Conservation (phyloP, 2,329 filamentous ascomycete species). For the Cladosporium sphaerospermum region DNA sequence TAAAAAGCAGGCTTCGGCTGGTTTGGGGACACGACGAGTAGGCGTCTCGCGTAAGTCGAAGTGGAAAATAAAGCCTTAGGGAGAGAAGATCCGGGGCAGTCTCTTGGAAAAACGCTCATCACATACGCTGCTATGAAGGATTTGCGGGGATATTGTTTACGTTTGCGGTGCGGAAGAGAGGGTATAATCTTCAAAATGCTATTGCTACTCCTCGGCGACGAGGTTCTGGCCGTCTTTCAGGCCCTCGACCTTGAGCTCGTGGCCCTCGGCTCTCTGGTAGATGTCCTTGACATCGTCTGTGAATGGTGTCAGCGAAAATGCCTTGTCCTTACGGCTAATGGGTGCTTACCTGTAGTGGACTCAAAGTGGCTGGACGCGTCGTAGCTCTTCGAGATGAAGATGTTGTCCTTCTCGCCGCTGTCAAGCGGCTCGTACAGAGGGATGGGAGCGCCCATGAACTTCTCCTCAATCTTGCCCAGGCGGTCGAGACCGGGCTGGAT, state of each 20-base stretch:
- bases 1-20: no score
- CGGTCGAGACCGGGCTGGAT: constrained; percentile 87
- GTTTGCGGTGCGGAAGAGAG: neutral
- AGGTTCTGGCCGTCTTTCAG: constrained; percentile 70
- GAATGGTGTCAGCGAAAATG: neutral
- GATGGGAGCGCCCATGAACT: constrained; percentile 90
- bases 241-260: constrained; percentile 83
- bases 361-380: constrained; percentile 98
- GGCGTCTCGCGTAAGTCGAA: no score
- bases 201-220: constrained; percentile 54
- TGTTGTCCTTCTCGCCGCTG: constrained; percentile 75
- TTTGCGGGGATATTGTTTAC: no score
- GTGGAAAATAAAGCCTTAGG: no score
- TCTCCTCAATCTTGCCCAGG: constrained; percentile 89
- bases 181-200: constrained; percentile 3
- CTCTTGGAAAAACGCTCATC: no score
- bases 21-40: no score
- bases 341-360: constrained; percentile 60
- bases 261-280: constrained; percentile 73
- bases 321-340: neutral
- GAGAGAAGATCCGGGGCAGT: no score
- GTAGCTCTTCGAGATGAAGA: constrained; percentile 98
- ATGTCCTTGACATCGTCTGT: constrained; percentile 90
- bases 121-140: no score
- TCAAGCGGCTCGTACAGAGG: constrained; percentile 88